Evolutionary conservation across 148 eudicot genomes (phyloP).

Genomic region (Rhododendron vialii): DNA sequence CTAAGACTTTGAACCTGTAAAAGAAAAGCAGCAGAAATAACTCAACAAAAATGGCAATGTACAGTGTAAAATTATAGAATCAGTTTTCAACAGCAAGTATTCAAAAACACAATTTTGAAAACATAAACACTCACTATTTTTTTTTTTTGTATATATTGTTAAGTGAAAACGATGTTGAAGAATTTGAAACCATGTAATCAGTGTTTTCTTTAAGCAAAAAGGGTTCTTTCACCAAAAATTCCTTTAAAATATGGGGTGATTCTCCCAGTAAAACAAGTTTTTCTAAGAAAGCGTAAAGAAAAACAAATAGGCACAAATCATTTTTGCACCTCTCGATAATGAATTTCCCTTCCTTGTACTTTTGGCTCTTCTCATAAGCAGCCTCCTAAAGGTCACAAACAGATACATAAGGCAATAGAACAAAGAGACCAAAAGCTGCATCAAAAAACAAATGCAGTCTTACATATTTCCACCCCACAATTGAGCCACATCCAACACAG

Average conservation of each 20-base stretch:
- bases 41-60: neutral
- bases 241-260: neutral
- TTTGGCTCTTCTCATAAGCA: slow-evolving; percentile 59
- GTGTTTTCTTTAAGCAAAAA: neutral
- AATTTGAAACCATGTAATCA: neutral
- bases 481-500: slow-evolving; percentile 79
- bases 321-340: slow-evolving; percentile 51
- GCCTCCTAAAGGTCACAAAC: slow-evolving; percentile 41
- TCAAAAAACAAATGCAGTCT: neutral
- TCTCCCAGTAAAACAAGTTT: neutral
- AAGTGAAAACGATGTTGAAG: neutral
- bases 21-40: neutral
- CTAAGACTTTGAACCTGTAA: slow-evolving; percentile 52
- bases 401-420: neutral
- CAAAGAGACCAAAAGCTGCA: neutral
- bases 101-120: neutral
- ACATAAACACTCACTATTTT: neutral
- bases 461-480: slow-evolving; percentile 81
- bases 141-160: neutral
- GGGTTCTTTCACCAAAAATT: neutral
- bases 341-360: slow-evolving; percentile 74
- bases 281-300: neutral
- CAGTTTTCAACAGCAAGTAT: neutral
- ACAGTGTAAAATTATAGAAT: neutral
- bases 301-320: neutral